These are phyloP conservation scores for Aspergillus arachidicola DNA, from an alignment of 2,329 filamentous ascomycete species.

Conservation along the genomic window DNA sequence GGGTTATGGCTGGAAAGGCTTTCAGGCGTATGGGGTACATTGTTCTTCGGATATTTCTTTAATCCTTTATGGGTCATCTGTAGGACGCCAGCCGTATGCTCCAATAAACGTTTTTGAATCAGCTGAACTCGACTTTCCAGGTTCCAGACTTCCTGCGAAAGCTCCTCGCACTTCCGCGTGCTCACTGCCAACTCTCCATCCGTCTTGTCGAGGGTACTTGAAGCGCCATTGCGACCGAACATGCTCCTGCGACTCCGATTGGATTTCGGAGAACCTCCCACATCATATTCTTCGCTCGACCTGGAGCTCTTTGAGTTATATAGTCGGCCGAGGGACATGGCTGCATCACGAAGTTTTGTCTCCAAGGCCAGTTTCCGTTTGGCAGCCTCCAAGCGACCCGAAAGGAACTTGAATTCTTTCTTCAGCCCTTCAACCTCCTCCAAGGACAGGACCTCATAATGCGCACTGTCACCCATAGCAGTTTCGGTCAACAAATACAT, in stretches of 20 bases:
- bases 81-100: conserved; percentile 90
- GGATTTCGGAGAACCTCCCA: conserved; percentile 46
- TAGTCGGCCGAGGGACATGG: conserved; percentile 79
- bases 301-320: conserved; percentile 67
- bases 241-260: conserved; percentile 57
- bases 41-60: conserved; percentile 57
- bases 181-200: conserved; percentile 75
- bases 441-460: conserved; percentile 82
- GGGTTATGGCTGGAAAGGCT: conserved; percentile 67
- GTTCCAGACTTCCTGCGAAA: conserved; percentile 77
- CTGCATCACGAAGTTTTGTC: conserved; percentile 91
- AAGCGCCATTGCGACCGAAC: conserved; percentile 47
- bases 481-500: conserved; percentile 93
- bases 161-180: conserved; percentile 80
- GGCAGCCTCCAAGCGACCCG: conserved; percentile 77
- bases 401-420: conserved; percentile 75
- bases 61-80: conserved; percentile 83
- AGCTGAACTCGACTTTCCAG: conserved; percentile 77
- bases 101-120: conserved; percentile 73
- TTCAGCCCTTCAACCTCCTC: conserved; percentile 92
- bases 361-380: conserved; percentile 84
- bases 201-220: conserved; percentile 53
- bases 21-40: conserved; percentile 71
- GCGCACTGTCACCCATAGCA: conserved; percentile 82
- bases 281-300: conserved; percentile 45